Base-by-base conservation (phyloP, 2,329 filamentous ascomycete species). In the Verticillium longisporum region DNA sequence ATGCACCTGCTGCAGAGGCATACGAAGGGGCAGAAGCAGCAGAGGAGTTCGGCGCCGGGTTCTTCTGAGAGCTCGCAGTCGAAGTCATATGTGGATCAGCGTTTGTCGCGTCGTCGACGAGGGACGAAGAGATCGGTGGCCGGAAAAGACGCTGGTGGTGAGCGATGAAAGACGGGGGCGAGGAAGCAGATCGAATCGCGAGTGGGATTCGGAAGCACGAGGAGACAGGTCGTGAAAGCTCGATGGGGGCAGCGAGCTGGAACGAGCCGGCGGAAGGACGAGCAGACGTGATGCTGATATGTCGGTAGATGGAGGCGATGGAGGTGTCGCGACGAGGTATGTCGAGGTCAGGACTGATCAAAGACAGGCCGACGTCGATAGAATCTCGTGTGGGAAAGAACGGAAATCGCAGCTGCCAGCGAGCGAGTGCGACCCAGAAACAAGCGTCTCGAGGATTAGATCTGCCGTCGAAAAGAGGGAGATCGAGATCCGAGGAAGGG, bases 1-100 rank as follows among this genome's bases (percentile, higher is more conserved):
- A 78, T 75, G 82, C 80, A 78, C 83, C 80, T 74, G 81, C 85
- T 78, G 85, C 85, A 70, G 85, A 87, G 80, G 85, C 85, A 85
- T 88, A 88, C 73, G 85, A 88, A 74, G 77, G 72, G 75, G 83
- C 79, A 74, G 83, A 80, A 72, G 82, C 79, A 75, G 81, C 79
- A 67, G 74, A 75, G 74, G 78, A 77, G 75, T 78, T 84, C 72
- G 80, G 79, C 80, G 84, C 83, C 83, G 81, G 75, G 70, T 74
- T 81, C 72, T 77, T 80, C 73, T 81, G 78, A 76, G 81, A 76
- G 73, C 76, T 80, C 68, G 79, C 80, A 81, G 81, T 75, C 75
- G 83, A 85, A 82, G 83, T 86, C 83, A 86, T 86, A 84, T 77
- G 77, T 74, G 72, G 73, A 67, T 68, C 68, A 69, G 67, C 70